A percentile compares a stretch with the other conserved stretches of the same genome.
These are phyloP conservation scores for Colletotrichum cuscutae DNA, from an alignment of 2,329 filamentous ascomycete species.

Conservation along the genomic window DNA sequence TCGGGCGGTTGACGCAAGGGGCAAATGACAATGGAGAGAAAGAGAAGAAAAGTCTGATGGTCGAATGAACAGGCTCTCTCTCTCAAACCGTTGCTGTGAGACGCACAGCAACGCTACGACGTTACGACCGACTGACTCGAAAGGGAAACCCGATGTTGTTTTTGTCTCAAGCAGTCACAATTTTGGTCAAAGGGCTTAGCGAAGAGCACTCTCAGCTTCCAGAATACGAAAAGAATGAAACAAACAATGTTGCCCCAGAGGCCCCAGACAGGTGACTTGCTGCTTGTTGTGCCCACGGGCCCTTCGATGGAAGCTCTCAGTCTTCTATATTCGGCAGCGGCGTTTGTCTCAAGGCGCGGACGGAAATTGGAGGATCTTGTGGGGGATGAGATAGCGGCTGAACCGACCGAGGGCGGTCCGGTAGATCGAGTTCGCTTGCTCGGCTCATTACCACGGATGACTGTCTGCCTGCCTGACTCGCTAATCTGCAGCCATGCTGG, in stretches of 20 bases:
- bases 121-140: slow-evolving; percentile 14
- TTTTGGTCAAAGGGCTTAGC: neutral
- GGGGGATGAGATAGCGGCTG: slow-evolving; percentile 19
- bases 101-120: slow-evolving; percentile 23
- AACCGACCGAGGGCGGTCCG: slow-evolving; percentile 18
- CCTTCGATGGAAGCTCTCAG: slow-evolving; percentile 1
- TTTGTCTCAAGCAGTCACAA: slow-evolving; percentile 23
- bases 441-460: slow-evolving; percentile 17
- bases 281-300: slow-evolving; percentile 13
- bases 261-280: slow-evolving; percentile 7
- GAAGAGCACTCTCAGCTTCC: slow-evolving; percentile 18
- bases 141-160: slow-evolving; percentile 12
- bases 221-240: slow-evolving; percentile 32
- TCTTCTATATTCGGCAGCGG: slow-evolving; percentile 20
- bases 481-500: slow-evolving; percentile 12
- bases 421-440: slow-evolving; percentile 15
- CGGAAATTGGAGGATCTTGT: slow-evolving; percentile 32
- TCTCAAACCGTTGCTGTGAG: slow-evolving; percentile 5
- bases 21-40: neutral
- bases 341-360: slow-evolving; percentile 22
- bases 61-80: neutral
- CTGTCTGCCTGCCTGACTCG: slow-evolving; percentile 30
- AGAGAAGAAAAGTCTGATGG: slow-evolving; percentile 6
- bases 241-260: slow-evolving; percentile 21
- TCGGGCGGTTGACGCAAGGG: slow-evolving; percentile 9